Evolutionary conservation across 225 moss, liverwort and hornwort genomes (phyloP).

Genomic region (Physcomitrium patens): DNA sequence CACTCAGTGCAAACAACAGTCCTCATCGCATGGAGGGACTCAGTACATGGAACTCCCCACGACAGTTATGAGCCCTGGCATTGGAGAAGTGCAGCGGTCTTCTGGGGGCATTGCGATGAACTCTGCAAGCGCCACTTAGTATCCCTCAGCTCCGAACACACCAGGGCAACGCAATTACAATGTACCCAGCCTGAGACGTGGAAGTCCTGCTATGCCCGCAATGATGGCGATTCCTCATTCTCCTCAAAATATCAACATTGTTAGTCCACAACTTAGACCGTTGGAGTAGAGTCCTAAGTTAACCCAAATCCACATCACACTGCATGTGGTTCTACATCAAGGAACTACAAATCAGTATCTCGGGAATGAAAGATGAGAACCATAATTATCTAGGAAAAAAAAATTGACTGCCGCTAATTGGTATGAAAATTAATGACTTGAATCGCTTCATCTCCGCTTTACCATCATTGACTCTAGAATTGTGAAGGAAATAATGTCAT

Average conservation of each 20-base stretch:
- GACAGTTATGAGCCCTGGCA: constrained; percentile 7
- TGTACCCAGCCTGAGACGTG: background rate
- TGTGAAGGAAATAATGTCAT: too few relatives aligned
- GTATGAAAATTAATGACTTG: too few relatives aligned
- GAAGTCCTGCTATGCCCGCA: background rate
- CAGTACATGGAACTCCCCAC: constrained; percentile 20
- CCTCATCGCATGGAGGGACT: background rate
- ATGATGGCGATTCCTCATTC: constrained; percentile 29
- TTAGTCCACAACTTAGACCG: constrained; percentile 35
- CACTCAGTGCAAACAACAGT: background rate
- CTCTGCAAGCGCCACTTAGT: constrained; percentile 4
- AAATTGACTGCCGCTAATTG: too few relatives aligned
- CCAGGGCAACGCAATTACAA: constrained; percentile 4
- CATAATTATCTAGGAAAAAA: too few relatives aligned
- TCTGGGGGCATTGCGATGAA: constrained; percentile 17
- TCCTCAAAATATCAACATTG: constrained; percentile 30
- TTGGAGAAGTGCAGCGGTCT: background rate
- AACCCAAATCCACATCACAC: constrained; percentile 32
- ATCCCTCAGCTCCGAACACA: background rate
- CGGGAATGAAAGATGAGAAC: too few relatives aligned
- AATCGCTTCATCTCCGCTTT: too few relatives aligned
- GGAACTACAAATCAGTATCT: too few relatives aligned
- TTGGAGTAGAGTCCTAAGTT: constrained; percentile 41
- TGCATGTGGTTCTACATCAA: too few relatives aligned
- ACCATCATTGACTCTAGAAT: too few relatives aligned